Evolutionary conservation across 148 eudicot species (phyloP).

Genomic region (Rhododendron simsii): DNA sequence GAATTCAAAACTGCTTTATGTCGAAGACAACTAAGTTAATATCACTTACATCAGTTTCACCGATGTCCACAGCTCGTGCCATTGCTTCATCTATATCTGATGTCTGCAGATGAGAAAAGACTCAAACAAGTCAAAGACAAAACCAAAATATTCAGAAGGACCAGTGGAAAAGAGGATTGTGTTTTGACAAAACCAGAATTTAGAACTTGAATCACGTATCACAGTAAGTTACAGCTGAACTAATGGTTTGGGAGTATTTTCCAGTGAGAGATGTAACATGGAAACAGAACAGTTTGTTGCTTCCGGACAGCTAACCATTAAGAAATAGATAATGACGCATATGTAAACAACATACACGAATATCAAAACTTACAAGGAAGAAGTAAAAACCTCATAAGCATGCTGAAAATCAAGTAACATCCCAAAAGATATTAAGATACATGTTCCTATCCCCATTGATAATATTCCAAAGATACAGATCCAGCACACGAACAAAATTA

Average conservation of each 20-base stretch:
- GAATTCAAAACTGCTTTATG: not conserved
- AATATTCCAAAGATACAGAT: not conserved
- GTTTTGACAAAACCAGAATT: not conserved
- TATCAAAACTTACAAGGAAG: not conserved
- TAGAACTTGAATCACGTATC: not conserved
- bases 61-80: conserved; percentile 97
- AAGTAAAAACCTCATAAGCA: not conserved
- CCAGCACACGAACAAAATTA: not conserved
- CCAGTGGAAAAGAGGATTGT: conserved; percentile 5
- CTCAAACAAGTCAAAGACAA: not conserved
- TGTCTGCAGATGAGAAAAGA: conserved; percentile 33
- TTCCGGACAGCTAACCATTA: not conserved
- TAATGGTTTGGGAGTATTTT: not conserved
- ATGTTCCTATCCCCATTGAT: not conserved
- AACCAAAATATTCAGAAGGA: not conserved
- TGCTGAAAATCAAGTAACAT: not conserved
- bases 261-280: not conserved
- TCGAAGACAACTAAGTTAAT: not conserved
- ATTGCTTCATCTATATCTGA: conserved; percentile 94
- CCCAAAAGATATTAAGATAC: not conserved
- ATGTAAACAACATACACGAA: not conserved
- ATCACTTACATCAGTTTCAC: conserved; percentile 81
- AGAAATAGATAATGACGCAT: not conserved
- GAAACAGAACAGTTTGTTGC: not conserved
- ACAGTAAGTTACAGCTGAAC: not conserved